Base-by-base conservation (phyloP, 352 stramenopile species). In the Pythium rishiriense region DNA sequence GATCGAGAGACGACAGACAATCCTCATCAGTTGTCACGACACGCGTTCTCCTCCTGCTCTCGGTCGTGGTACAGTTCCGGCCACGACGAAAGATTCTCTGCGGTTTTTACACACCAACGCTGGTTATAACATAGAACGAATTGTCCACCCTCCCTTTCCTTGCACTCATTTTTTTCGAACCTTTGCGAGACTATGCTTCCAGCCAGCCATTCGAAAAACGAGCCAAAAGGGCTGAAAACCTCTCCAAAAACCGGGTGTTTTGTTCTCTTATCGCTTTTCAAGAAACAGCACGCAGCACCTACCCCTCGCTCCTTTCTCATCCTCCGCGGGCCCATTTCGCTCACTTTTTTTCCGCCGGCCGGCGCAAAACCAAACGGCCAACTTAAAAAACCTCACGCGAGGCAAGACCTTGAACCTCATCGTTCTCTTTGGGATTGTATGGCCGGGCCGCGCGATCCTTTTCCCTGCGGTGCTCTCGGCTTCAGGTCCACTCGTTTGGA, bases 401-500 rank as follows among this genome's bases (percentile, higher is more conserved):
- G n/a, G 31, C 24, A 17, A 26, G 26, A 58, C 45, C 43, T 68
- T 71, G 57, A 71, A 71, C 64, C 64, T 71, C 28, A n/a, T 37
- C 17, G 14, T 11, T 46, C 42, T 57, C 57, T 66, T 58, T 50
- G 24, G n/a, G 24, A 62, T 62, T 69, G 62, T 69, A 69, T 69
- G 6, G 21, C 29, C 25, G 33, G 21, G 22, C 21, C 14, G 28
- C 24, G 62, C 53, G 41, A 49, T 62, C 47, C 62, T 51, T 54
- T 58, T 48, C 35, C 31, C 31, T 63, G 39, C 39, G 41, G 55
- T 41, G 25, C 24, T 29, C 55, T 61, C 12, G 33, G 48, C 49
- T 51, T 66, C 49, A 53, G 58, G 65, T 66, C 65, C 65, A 72
- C 65, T 68, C 65, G 65, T 72, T 72, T 72, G 50, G 41, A 29